Percentiles rank a stretch among this genome's conserved stretches.
Evolutionary conservation across 2,329 filamentous ascomycete species (phyloP).

Genomic region (Ophiognomonia clavigignenti-juglandacearum): DNA sequence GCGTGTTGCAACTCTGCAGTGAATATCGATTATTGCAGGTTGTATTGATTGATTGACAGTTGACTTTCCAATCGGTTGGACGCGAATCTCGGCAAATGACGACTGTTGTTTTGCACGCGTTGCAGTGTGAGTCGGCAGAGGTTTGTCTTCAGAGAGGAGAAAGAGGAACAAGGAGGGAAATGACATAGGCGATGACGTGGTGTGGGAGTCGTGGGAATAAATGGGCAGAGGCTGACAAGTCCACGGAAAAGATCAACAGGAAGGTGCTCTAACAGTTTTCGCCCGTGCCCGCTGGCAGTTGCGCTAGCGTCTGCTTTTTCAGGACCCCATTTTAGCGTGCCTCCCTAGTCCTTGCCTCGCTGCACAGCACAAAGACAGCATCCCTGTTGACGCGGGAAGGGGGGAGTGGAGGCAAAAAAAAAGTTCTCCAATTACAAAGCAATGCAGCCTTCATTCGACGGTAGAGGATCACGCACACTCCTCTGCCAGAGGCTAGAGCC

Average conservation of each 20-base stretch:
- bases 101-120: too few relatives aligned
- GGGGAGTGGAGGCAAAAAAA: constrained; percentile 4
- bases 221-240: constrained; percentile 11
- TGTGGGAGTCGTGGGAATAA: constrained; percentile 17
- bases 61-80: neutral
- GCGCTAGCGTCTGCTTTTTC: constrained; percentile 1
- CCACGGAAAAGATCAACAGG: too few relatives aligned
- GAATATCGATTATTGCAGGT: neutral
- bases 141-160: too few relatives aligned
- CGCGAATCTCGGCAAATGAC: neutral
- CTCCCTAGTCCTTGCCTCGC: neutral
- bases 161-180: constrained; percentile 17
- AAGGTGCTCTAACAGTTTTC: constrained; percentile 13
- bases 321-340: neutral
- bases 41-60: neutral
- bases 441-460: neutral
- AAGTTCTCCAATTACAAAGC: constrained; percentile 16
- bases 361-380: constrained; percentile 10
- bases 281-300: neutral
- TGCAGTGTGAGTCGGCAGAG: neutral
- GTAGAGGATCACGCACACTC: neutral
- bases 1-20: neutral
- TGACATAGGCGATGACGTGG: constrained; percentile 17
- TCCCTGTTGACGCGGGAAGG: too few relatives aligned
- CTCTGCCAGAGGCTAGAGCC: neutral